Base-by-base conservation (phyloP, 805 yeast species). In the Pichia pseudocactophila region DNA sequence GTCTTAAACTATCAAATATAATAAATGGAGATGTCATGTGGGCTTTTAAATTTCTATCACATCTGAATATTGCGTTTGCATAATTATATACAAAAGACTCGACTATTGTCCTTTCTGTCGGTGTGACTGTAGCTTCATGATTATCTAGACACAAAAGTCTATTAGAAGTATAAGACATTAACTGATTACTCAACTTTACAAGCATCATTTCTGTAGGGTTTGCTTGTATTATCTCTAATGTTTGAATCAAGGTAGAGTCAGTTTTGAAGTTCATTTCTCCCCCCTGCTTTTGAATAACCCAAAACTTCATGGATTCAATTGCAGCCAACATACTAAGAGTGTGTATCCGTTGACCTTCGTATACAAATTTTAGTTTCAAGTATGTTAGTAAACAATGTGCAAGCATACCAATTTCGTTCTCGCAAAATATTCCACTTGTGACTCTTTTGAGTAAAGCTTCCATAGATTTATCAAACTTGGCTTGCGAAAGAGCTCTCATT, bases 81-180 rank as follows among this genome's bases (percentile, higher is more conserved):
- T 65, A 71, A 47, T 71, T 70, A 56, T 64, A 71, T 2, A 68
- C 47, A 45, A 70, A 70, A 31, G 73, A 68, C 40, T 71, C 76
- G 18, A 68, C 43, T 36, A 68, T 58, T 50, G 68, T 66, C 36
- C 69, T 53, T 44, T 65, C 68, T 31, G 44, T 46, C 1, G 57
- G 52, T 15, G 32, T 19, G 17, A 45, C 11, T 4, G 19, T 18
- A 12, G 28, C n/a, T 9, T 34, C 31, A n/a, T 28, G 18, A 13
- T 31, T 22, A 32, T 20, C 20, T 19, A 11, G 15, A 28, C 31
- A 28, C 5, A 28, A n/a, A 28, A 28, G 15, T 28, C 31, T 11
- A 12, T 28, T 28, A 10, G 31, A 28, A 5, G 31, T 28, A 28
- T 28, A 28, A 28, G n/a, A 19, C 25, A 10, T 33, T 22, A 33